phyloP scores from a whole-genome alignment of 1,284 basidiomycete species.

The Cutaneotrichosporon sp. region DNA sequence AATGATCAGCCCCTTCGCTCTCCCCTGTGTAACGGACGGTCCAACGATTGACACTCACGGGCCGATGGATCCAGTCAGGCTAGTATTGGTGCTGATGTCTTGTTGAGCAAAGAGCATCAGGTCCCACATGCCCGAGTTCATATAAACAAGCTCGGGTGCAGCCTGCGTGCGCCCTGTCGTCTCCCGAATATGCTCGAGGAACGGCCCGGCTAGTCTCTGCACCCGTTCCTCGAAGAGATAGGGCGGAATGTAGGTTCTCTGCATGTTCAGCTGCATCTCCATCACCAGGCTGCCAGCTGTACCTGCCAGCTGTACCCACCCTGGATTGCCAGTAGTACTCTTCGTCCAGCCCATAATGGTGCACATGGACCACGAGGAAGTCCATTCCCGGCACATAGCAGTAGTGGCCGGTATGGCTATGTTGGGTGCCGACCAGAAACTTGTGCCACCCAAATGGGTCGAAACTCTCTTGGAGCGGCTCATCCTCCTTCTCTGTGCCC shows the following conservation, averaged over 20 bases:
- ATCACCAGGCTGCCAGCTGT: no score
- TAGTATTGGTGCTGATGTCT: conserved; percentile 5
- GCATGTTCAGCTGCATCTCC: neutral
- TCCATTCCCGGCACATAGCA: conserved; percentile 22
- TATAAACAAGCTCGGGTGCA: conserved; percentile 17
- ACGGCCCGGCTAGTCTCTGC: conserved; percentile 4
- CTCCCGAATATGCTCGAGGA: conserved; percentile 6
- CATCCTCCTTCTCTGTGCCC: neutral
- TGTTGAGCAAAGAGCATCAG: conserved; percentile 14
- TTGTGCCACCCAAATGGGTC: neutral
- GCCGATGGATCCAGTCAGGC: neutral
- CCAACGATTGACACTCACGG: neutral
- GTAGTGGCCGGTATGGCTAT: conserved; percentile 9
- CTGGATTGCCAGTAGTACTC: conserved; percentile 13
- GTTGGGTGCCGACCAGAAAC: neutral
- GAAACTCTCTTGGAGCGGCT: neutral
- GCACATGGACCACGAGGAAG: conserved; percentile 16
- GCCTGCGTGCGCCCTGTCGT: neutral
- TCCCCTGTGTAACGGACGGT: no score
- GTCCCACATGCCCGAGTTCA: conserved; percentile 21
- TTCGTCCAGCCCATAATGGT: conserved; percentile 20
- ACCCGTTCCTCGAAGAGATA: conserved; percentile 21
- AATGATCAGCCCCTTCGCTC: no score
- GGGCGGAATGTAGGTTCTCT: conserved; percentile 10
- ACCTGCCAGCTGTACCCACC: no score